Percentiles rank a stretch among this genome's conserved stretches.
These are phyloP conservation scores for Botrytis cinerea DNA, from an alignment of 2,329 filamentous ascomycete genomes.

Conservation along the genomic window DNA sequence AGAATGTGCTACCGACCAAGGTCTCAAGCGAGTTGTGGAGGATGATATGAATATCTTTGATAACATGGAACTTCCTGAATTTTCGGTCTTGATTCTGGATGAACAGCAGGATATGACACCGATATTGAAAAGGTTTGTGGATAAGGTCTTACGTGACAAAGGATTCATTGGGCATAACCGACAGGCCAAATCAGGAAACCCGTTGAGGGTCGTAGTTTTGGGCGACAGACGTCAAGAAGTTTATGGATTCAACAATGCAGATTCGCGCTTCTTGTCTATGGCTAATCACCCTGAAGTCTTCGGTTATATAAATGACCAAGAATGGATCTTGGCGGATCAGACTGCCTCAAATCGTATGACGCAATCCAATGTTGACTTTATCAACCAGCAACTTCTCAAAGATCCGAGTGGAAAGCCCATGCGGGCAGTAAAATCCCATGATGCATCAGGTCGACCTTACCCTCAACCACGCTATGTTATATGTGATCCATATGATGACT, in stretches of 20 bases:
- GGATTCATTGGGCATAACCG: background rate
- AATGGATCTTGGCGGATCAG: conserved; percentile 14
- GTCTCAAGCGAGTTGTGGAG: conserved; percentile 20
- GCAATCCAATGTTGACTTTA: conserved; percentile 18
- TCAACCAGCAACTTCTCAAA: conserved; percentile 17
- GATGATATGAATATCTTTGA: conserved; percentile 7
- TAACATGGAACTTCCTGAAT: conserved; percentile 19
- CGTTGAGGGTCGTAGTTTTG: conserved; percentile 3
- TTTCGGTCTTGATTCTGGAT: conserved; percentile 18
- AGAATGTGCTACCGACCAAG: conserved; percentile 21
- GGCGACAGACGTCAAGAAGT: conserved; percentile 18
- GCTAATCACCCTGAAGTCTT: conserved; percentile 11
- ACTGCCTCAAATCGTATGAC: conserved; percentile 22
- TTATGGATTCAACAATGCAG: conserved; percentile 22
- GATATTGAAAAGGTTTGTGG: conserved; percentile 21
- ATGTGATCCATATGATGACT: conserved; percentile 9
- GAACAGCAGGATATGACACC: conserved; percentile 24
- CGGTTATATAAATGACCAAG: conserved; percentile 15
- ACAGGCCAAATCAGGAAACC: background rate
- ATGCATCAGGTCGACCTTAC: conserved; percentile 9
- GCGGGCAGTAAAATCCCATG: conserved; percentile 13
- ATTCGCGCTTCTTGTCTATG: conserved; percentile 20
- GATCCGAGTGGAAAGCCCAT: conserved; percentile 6
- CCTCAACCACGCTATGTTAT: conserved; percentile 21
- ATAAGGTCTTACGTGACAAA: conserved; percentile 20